Base-by-base conservation (phyloP, 441 rosid species). In the Gossypium trilobum region DNA sequence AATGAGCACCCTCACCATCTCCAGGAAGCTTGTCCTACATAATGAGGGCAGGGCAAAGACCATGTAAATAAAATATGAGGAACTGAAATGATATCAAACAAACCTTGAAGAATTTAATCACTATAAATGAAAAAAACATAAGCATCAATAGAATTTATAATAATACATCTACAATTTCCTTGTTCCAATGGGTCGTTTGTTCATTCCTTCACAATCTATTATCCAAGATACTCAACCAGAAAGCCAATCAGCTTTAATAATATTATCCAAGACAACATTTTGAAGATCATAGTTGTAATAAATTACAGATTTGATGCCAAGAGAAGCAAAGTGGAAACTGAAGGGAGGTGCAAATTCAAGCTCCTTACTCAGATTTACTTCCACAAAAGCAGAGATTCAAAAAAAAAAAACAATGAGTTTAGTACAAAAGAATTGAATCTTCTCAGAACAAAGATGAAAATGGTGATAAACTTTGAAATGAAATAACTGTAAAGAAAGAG, bases 1-100 rank as follows among this genome's bases (percentile, higher is more conserved):
- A 87, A 42, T 78, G 87, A 57, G 75, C 72, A 74, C 87, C 93
- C 57, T 78, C 77, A 23, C 73, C 78, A 50, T 85, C 85, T 74
- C 93, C 95, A 0, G 90, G 86, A 17, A 78, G 85, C 25, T 82
- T 85, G 71, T 82, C 84, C 91, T 84, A 39, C 23, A 59, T 14
- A 70, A 25, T 20, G 66, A 73, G 56, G 56, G 51, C 39, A 9
- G 67, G 36, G 9, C n/a, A 14, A 56, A 66, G 17, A 48, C 33
- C 71, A 44, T 57, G 7, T 11, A 33, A 17, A 16, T 31, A 31
- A 27, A 25, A 54, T 11, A 69, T 5, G 57, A 68, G 44, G 50
- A 54, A 14, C 2, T 9, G 62, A 54, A 31, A 31, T 33, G 2
- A 31, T 29, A 1, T 52, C 7, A 9, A 9, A 14, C 4, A 58